Base-by-base conservation (phyloP, 73 alveolate species). In the Symbiodinium natans region DNA sequence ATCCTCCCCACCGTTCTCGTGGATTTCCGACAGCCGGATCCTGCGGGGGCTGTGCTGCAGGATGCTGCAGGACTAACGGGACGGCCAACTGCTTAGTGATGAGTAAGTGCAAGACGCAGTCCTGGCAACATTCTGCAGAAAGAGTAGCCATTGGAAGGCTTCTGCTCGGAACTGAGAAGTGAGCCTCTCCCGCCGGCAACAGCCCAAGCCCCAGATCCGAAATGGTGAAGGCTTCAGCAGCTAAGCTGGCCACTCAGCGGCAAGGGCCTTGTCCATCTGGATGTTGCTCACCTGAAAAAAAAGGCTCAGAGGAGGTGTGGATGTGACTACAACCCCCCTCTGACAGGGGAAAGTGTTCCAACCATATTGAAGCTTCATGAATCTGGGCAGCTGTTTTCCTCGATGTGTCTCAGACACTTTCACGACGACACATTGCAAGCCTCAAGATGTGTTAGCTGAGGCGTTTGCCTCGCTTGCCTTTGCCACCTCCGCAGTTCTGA, bases 71-170 rank as follows among this genome's bases (percentile, higher is more conserved):
- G 59, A 46, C 59, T 6, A 46, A 6, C 59, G 59, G 6, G 59
- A 46, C 13, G 59, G 13, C 59, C 21, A 46, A 46, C 59, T 46
- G 59, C 59, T 46, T 6, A 63, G 80, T 23, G 33, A 56, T 46
- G 59, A 56, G 75, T 56, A 17, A 25, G 75, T 4, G 75, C 11
- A 6, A 19, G 17, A 63, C 21, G 4, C 5, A 52, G 25, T 68
- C 97, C 80, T 90, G 29, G 97, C 75, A 46, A 90, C 97, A 73
- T 85, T 90, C 89, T 90, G 97, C 41, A 90, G 43, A 54, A 90
- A 90, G 77, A 90, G 97, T 40, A 90, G 48, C 97, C 97, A 90
- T 41, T 90, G 97, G 41, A 71, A 71, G 42, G 97, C 97, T 73
- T 90, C 97, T 41, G 77, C 80, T 41, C 80, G 88, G 77, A 90